phyloP scores from a whole-genome alignment of 2,329 filamentous ascomycete genomes.

The Orbilia brochopaga region DNA sequence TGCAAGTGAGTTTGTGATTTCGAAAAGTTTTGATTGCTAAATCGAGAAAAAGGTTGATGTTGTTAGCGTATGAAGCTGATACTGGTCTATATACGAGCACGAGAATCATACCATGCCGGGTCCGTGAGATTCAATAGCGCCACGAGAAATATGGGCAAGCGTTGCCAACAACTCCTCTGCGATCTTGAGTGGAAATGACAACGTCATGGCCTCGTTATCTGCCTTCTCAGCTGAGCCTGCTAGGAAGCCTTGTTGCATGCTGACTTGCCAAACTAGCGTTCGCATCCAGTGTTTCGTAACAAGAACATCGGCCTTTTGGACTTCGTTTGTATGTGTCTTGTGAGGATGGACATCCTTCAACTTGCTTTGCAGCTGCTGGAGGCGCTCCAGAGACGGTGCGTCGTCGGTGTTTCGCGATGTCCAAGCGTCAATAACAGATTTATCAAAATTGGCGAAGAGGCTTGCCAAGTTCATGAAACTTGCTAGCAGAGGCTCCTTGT shows the following conservation, averaged over 20 bases:
- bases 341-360: slow-evolving; percentile 34
- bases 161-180: slow-evolving; percentile 33
- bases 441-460: slow-evolving; percentile 45
- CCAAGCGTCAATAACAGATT: slow-evolving; percentile 49
- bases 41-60: neutral
- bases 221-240: slow-evolving; percentile 17
- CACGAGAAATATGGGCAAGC: slow-evolving; percentile 31
- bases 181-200: slow-evolving; percentile 37
- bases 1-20: slow-evolving; percentile 47
- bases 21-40: slow-evolving; percentile 49
- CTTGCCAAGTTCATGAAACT: slow-evolving; percentile 47
- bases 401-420: slow-evolving; percentile 42
- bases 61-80: neutral
- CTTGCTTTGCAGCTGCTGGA: slow-evolving; percentile 36
- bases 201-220: slow-evolving; percentile 43
- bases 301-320: slow-evolving; percentile 41
- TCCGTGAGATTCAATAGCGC: slow-evolving; percentile 43
- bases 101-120: slow-evolving; percentile 35
- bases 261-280: slow-evolving; percentile 46
- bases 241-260: slow-evolving; percentile 44
- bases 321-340: slow-evolving; percentile 42
- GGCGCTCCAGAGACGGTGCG: slow-evolving; percentile 28
- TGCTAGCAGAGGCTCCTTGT: slow-evolving; percentile 41
- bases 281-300: slow-evolving; percentile 51
- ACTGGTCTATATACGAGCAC: neutral